Base-by-base conservation (phyloP, 495 filamentous ascomycete genomes). In the Penicillium psychrofluorescens region DNA sequence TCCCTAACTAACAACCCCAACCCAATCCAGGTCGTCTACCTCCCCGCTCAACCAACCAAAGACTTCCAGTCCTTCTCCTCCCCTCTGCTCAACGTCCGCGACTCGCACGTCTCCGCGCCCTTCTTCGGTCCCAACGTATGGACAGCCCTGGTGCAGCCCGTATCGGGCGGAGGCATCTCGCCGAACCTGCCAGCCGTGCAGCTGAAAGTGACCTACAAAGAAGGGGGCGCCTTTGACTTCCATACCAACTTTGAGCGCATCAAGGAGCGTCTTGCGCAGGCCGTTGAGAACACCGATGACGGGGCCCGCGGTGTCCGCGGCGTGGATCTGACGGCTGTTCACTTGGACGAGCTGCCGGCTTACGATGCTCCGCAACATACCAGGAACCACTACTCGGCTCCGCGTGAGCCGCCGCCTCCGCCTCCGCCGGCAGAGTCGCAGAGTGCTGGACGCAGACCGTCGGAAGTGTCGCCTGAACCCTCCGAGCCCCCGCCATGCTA, bases 61-160 rank as follows among this genome's bases (percentile, higher is more conserved):
- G 68, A 77, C 27, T 76, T 97, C 53, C 82, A 87, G 54, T 95
- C 90, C 41, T 95, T 98, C 67, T 88, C 89, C 16, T 78, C 83
- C 0, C 92, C 92, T 14, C 81, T 96, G 42, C 75, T 91, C 39
- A 85, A 86, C 53, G 74, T 95, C 35, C 79, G 81, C 64, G 91
- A 98, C 63, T 84, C 82, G n/a, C 88, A 88, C 56, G 87, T 96
- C 42, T 79, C 84, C 7, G 86, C 91, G 2, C 90, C 94, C 2
- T 95, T 90, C 68, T 94, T 97, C 56, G 92, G 92, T n/a, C 85
- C 94, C 8, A 97, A 96, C 67, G 83, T 83, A 53, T 98, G 92
- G 92, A 78, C 78, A 16, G 83, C 83, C 28, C 66, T 82, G 27
- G 75, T 95, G 40, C 84, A 84, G 51, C 90, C 94, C 13, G 85